These are phyloP conservation scores for Ustilago xerochloae DNA, from an alignment of 1,284 basidiomycete species.

Conservation along the genomic window DNA sequence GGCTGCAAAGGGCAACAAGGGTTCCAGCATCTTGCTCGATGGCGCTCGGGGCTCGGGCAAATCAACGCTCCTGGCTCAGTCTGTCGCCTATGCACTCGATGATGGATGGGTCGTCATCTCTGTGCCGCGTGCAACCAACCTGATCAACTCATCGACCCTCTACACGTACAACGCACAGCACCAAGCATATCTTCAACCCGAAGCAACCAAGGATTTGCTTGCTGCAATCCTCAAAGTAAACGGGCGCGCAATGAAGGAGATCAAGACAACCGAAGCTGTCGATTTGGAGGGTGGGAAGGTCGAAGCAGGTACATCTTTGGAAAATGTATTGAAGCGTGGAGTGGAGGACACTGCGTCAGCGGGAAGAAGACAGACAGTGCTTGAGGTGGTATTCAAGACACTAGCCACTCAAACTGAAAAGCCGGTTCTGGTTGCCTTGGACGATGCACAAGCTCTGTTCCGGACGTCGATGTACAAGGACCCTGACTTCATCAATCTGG, in stretches of 20 bases:
- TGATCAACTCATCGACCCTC: conserved; percentile 81
- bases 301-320: conserved; percentile 38
- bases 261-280: conserved; percentile 29
- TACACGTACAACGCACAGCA: conserved; percentile 81
- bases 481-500: conserved; percentile 78
- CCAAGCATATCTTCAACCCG: conserved; percentile 82
- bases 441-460: conserved; percentile 87
- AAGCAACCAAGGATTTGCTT: conserved; percentile 68
- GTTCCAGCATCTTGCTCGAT: conserved; percentile 42
- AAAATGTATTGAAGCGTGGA: conserved; percentile 35
- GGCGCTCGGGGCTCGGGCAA: conserved; percentile 85
- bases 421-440: conserved; percentile 84
- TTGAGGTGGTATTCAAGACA: conserved; percentile 76
- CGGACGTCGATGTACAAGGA: conserved; percentile 79
- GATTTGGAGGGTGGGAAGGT: conserved; percentile 33
- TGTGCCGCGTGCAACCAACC: conserved; percentile 81
- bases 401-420: conserved; percentile 77
- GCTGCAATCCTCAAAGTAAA: conserved; percentile 68
- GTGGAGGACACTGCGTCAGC: conserved; percentile 20
- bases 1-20: conserved; percentile 23
- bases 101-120: conserved; percentile 87
- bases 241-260: conserved; percentile 29
- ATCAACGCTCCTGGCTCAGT: conserved; percentile 82
- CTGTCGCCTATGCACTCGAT: conserved; percentile 78
- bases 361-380: conserved; percentile 71